Conservation (phyloP, 192 early-diverging fungal species). For the Pilobolus umbonatus region DNA sequence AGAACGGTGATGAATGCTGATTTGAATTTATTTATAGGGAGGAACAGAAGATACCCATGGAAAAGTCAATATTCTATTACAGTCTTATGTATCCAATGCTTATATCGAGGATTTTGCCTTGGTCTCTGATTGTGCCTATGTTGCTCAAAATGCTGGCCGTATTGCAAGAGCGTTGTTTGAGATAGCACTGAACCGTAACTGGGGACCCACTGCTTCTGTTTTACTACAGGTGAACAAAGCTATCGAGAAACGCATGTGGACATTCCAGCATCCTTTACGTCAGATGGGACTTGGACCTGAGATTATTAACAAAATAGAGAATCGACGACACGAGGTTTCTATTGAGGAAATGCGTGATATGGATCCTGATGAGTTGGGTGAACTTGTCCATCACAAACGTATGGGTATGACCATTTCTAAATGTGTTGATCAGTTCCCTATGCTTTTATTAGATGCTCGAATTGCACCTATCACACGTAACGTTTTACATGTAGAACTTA, state of each 20-base stretch:
- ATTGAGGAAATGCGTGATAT: constrained; percentile 95
- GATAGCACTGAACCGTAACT: constrained; percentile 84
- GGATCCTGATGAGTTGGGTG: constrained; percentile 76
- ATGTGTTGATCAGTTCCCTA: constrained; percentile 84
- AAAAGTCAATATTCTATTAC: constrained; percentile 94
- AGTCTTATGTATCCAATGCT: constrained; percentile 76
- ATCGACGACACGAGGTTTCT: constrained; percentile 63
- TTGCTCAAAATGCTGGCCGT: constrained; percentile 90
- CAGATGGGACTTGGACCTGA: constrained; percentile 82
- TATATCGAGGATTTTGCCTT: constrained; percentile 90
- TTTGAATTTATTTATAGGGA: constrained; percentile 45
- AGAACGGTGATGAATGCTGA: neutral
- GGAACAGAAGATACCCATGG: constrained; percentile 76
- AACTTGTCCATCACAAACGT: constrained; percentile 73
- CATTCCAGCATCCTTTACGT: constrained; percentile 90
- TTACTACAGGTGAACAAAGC: constrained; percentile 92
- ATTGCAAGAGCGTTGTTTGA: constrained; percentile 95
- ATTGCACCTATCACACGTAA: constrained; percentile 92
- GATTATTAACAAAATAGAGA: constrained; percentile 86
- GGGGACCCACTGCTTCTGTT: constrained; percentile 84
- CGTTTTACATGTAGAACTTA: constrained; percentile 80
- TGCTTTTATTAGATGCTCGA: constrained; percentile 69
- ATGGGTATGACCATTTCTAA: constrained; percentile 72
- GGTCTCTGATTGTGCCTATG: constrained; percentile 89
- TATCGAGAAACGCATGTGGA: constrained; percentile 95